Conservation (phyloP, 495 filamentous ascomycete genomes). For the Symbiotaphrina buchneri region DNA sequence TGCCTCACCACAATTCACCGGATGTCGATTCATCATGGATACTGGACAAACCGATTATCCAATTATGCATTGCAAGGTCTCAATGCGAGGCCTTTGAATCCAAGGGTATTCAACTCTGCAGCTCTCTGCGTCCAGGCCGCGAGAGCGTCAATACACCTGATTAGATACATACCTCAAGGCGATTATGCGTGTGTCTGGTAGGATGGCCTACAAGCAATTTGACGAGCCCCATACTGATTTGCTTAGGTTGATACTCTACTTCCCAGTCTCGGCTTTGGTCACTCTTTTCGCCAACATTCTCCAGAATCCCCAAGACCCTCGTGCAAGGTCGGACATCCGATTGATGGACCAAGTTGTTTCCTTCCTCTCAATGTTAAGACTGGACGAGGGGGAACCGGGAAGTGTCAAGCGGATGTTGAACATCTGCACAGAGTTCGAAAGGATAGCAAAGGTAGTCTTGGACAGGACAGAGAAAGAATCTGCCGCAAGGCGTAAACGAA, state of each 20-base stretch:
- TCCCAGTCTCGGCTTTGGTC: constrained; percentile 84
- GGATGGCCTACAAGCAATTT: too few species aligned
- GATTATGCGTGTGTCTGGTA: constrained; percentile 93
- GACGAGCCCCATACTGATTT: neutral
- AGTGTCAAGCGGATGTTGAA: constrained; percentile 82
- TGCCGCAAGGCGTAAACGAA: constrained; percentile 57
- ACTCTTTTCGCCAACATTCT: constrained; percentile 94
- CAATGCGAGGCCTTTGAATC: constrained; percentile 77
- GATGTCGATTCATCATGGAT: constrained; percentile 95
- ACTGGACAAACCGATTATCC: constrained; percentile 88
- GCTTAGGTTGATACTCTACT: constrained; percentile 80
- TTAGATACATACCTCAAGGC: constrained; percentile 89
- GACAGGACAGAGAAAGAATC: constrained; percentile 75
- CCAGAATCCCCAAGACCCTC: constrained; percentile 80
- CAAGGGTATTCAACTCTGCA: constrained; percentile 83
- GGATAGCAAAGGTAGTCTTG: constrained; percentile 80
- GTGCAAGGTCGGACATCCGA: constrained; percentile 69
- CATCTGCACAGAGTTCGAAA: constrained; percentile 84
- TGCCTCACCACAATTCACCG: constrained; percentile 93
- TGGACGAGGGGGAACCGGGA: constrained; percentile 54
- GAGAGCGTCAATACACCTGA: constrained; percentile 74
- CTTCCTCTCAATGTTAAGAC: constrained; percentile 61
- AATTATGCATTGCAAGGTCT: constrained; percentile 89
- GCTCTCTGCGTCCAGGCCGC: constrained; percentile 82
- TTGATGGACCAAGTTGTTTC: constrained; percentile 84